phyloP scores from a whole-genome alignment of 2,329 filamentous ascomycete genomes.

The Colletotrichum abscissum region DNA sequence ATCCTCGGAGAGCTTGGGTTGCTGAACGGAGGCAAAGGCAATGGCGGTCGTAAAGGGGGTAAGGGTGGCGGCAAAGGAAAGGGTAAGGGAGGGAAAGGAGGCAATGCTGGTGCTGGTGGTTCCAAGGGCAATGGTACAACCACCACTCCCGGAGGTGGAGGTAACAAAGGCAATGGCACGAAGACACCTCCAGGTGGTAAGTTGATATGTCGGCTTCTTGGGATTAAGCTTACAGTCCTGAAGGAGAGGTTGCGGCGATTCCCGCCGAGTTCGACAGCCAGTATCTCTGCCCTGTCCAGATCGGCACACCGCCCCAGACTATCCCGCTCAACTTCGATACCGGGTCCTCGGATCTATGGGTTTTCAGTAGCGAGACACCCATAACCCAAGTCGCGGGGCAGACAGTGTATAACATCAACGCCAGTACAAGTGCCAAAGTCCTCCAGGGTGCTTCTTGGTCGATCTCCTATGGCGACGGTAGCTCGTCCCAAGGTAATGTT shows the following conservation, averaged over 20 bases:
- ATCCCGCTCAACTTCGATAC: constrained; percentile 55
- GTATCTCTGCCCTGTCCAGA: constrained; percentile 68
- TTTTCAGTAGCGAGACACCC: constrained; percentile 57
- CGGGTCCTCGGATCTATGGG: constrained; percentile 59
- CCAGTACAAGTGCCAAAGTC: constrained; percentile 51
- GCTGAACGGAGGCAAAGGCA: constrained; percentile 10
- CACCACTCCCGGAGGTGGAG: not conserved
- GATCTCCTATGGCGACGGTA: constrained; percentile 58
- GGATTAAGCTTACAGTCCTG: constrained; percentile 31
- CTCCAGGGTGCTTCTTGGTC: constrained; percentile 51
- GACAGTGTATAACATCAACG: constrained; percentile 50
- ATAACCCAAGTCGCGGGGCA: constrained; percentile 49
- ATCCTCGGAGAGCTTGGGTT: constrained; percentile 48
- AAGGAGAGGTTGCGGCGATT: constrained; percentile 52
- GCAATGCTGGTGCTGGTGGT: constrained; percentile 6
- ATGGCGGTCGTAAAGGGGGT: not conserved
- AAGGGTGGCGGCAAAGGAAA: constrained; percentile 11
- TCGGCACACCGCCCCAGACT: constrained; percentile 60
- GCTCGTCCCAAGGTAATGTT: constrained; percentile 53
- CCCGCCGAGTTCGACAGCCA: constrained; percentile 60
- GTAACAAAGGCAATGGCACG: constrained; percentile 11
- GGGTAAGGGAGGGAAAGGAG: constrained; percentile 1
- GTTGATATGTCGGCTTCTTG: not conserved
- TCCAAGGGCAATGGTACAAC: constrained; percentile 24
- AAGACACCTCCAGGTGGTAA: constrained; percentile 13